Evolutionary conservation across 2,329 filamentous ascomycete species (phyloP).

Genomic region (Alternaria dauci): DNA sequence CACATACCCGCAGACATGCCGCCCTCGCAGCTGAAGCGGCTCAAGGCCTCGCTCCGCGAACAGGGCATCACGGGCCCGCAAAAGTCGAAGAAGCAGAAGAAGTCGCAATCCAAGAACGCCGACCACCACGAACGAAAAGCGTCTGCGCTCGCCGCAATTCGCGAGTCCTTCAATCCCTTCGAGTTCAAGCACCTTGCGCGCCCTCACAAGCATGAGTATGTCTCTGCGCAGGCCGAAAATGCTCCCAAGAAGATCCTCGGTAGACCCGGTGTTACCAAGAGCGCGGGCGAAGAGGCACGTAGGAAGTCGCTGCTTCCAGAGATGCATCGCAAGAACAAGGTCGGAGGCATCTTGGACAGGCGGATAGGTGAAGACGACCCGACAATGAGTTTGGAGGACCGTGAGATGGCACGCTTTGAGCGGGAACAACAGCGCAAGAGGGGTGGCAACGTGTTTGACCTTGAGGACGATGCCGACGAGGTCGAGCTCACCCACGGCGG

Average conservation of each 20-base stretch:
- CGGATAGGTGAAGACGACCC: conserved; percentile 96
- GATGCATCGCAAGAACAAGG: conserved; percentile 87
- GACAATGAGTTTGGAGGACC: conserved; percentile 90
- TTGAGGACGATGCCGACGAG: conserved; percentile 80
- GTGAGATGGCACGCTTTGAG: conserved; percentile 89
- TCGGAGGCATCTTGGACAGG: conserved; percentile 89
- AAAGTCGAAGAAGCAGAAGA: conserved; percentile 91
- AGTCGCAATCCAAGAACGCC: conserved; percentile 72
- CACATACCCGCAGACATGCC: conserved; percentile 68
- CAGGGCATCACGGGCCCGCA: conserved; percentile 91
- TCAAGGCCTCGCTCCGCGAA: conserved; percentile 89
- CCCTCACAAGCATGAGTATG: conserved; percentile 85
- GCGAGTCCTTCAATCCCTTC: conserved; percentile 97
- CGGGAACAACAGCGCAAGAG: conserved; percentile 84
- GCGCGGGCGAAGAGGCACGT: conserved; percentile 85
- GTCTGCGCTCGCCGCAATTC: conserved; percentile 82
- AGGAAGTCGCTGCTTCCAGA: conserved; percentile 86
- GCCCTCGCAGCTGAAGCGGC: conserved; percentile 93
- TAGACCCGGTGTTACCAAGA: conserved; percentile 84
- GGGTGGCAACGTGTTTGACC: conserved; percentile 83
- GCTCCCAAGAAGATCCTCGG: conserved; percentile 68
- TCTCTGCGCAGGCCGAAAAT: conserved; percentile 66
- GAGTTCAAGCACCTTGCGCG: conserved; percentile 84
- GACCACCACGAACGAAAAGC: conserved; percentile 80
- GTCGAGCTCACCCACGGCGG: conserved; percentile 85